phyloP scores from a whole-genome alignment of 2,329 filamentous ascomycete species.

The Penicillium psychrosexuale region DNA sequence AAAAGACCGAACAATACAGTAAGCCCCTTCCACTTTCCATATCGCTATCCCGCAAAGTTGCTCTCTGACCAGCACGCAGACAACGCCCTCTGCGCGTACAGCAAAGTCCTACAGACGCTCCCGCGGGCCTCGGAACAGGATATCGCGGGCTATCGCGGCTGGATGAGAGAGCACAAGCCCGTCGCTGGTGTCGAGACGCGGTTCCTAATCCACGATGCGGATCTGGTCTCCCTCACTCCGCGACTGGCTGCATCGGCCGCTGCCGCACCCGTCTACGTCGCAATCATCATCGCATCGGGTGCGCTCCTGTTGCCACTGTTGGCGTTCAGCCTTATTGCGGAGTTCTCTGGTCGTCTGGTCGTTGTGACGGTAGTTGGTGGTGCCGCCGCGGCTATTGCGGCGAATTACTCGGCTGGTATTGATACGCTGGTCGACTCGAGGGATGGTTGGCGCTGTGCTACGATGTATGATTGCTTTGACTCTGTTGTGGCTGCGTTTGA shows the following conservation, averaged over 20 bases:
- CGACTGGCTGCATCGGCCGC: constrained; percentile 16
- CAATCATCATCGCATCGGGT: constrained; percentile 49
- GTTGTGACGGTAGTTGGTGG: constrained; percentile 55
- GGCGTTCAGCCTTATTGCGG: constrained; percentile 56
- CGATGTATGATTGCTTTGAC: constrained; percentile 29
- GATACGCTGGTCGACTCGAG: constrained; percentile 37
- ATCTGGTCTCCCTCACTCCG: constrained; percentile 41
- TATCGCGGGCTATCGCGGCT: constrained; percentile 51
- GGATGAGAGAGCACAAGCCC: constrained; percentile 52
- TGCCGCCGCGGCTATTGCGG: constrained; percentile 43
- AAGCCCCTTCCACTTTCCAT: constrained; percentile 22
- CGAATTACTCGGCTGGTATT: constrained; percentile 35
- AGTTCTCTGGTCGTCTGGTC: constrained; percentile 57
- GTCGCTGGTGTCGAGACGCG: constrained; percentile 51
- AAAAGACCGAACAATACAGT: constrained; percentile 63
- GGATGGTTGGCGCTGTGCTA: constrained; percentile 42
- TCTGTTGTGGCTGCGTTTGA: not conserved
- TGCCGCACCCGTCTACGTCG: constrained; percentile 32
- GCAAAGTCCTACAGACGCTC: constrained; percentile 46
- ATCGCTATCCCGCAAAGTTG: not conserved
- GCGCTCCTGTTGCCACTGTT: constrained; percentile 58
- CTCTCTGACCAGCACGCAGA: constrained; percentile 26
- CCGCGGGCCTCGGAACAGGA: constrained; percentile 48
- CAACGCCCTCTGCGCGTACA: constrained; percentile 46
- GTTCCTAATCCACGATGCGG: constrained; percentile 52